Evolutionary conservation across 495 filamentous ascomycete species (phyloP), one percentile per base, ranked within the genome.

Genomic region (Penicillium parvum): DNA sequence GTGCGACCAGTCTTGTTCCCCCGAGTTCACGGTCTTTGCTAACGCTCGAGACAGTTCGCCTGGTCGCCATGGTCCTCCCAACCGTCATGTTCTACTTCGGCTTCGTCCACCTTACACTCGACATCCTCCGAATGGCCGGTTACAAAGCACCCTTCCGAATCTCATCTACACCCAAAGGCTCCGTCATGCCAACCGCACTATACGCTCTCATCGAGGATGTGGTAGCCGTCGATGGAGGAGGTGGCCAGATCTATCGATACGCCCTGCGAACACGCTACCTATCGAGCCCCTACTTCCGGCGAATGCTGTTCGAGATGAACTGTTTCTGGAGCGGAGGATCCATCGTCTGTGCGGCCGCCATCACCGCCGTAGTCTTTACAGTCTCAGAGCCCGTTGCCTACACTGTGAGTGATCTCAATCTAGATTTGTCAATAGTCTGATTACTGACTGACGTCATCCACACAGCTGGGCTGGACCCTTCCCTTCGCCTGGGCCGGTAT

Each of bases 121-220:
- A 70, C 42, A 55, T 75, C 29, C 63, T 72, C 17, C 65, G 64
- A 36, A 60, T 63, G 43, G 51, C 62, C 38, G 63, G 65, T 7
- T 61, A 57, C 41, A 66, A 64, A 41, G 78, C 85, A 0, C 84
- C 84, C 1, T 84, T 81, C 55, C 78, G 81, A 33, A 84, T 90
- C 29, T 87, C 82, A 17, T 88, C 84, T 1, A 75, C 79, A 0
- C 78, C 78, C 1, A 80, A 81, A 50, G 85, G 85, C n/a, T 76
- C 75, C 15, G 72, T 70, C 18, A 75, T 86, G 50, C 81, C 78
- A 7, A 86, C 87, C 7, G 74, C 83, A 16, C 69, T 90, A 20
- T 85, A 88, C 52, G 82, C 79, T 4, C 66, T 90, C 15, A 81
- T 92, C 30, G 88, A 94, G 58, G 88, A 94, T 49, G 78, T 91